Evolutionary conservation across 768 basidiomycete genomes (phyloP), one percentile per base, ranked within the genome.

Genomic region (Russula sp.): DNA sequence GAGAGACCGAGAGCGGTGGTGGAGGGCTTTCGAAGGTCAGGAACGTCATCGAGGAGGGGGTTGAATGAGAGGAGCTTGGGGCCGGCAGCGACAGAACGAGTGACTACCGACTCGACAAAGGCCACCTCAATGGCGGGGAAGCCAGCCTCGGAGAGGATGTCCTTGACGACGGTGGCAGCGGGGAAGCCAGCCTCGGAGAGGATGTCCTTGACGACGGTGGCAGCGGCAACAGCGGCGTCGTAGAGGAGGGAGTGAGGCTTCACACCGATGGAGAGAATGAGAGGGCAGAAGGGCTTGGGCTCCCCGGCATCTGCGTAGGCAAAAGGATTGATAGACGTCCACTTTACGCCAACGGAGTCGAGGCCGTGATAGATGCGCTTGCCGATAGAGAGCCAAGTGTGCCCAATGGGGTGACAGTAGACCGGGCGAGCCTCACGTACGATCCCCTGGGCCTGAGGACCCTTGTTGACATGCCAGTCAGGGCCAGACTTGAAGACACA

Each of bases 1-100:
- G n/a, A n/a, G n/a, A n/a, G 69, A 51, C 77, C 70, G 41, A 78
- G 76, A 43, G 75, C 63, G 67, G 71, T 56, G 11, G 72, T 73
- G 70, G 76, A 76, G 20, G 71, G 73, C 56, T 73, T 73, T 35
- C 70, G 69, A 22, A 73, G 55, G 14, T 70, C 69, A 65, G 72
- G 47, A 57, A 73, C 63, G 20, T 56, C n/a, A 59, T 74, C 71
- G 48, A 66, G 22, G 62, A 66, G 50, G 55, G 70, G 70, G 64
- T 70, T 58, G 51, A 70, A 72, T 3, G 68, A 54, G 61, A 71
- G 70, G 59, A 76, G 69, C 73, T 70, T 72, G 39, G 73, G 71
- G 46, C 73, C 47, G 47, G 47, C 70, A 65, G 58, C 60, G 29
- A 36, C 63, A 29, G 66, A 70, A 36, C 67, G 71, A 62, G 56